A percentile compares a stretch with the other conserved stretches of the same genome.
phyloP scores from a whole-genome alignment of 1,284 basidiomycete genomes.

The Heterobasidion parviporum region DNA sequence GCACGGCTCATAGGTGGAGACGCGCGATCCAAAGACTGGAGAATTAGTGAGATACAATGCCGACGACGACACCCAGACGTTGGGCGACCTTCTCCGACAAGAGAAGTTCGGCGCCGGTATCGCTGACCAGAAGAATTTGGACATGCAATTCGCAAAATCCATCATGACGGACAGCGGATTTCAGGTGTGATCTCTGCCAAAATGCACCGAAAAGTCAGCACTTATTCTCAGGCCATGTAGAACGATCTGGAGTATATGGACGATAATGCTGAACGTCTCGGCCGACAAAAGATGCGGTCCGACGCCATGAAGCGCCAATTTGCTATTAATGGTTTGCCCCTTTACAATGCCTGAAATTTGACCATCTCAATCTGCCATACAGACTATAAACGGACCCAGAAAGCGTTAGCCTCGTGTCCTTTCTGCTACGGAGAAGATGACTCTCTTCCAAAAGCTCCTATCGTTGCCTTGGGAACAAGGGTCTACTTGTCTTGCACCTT shows the following conservation, averaged over 20 bases:
- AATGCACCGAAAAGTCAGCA: neutral
- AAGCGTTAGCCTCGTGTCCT: conserved; percentile 78
- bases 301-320: conserved; percentile 97
- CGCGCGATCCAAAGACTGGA: conserved; percentile 82
- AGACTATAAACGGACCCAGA: conserved; percentile 95
- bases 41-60: conserved; percentile 80
- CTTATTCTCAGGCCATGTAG: conserved; percentile 23
- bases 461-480: conserved; percentile 86
- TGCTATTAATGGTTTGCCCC: conserved; percentile 77
- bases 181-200: conserved; percentile 40
- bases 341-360: conserved; percentile 1
- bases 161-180: conserved; percentile 87
- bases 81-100: conserved; percentile 90
- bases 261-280: conserved; percentile 90
- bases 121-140: conserved; percentile 84
- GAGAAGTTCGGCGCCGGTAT: conserved; percentile 87
- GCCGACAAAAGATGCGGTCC: conserved; percentile 88
- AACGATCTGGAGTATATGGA: conserved; percentile 92
- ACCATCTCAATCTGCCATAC: conserved; percentile 2
- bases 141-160: conserved; percentile 82
- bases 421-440: conserved; percentile 89
- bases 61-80: conserved; percentile 81
- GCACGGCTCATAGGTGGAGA: conserved; percentile 63
- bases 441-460: conserved; percentile 73
- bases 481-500: conserved; percentile 85